These are phyloP conservation scores for Pythium scleroteichum DNA, from an alignment of 352 stramenopile species.

Conservation along the genomic window DNA sequence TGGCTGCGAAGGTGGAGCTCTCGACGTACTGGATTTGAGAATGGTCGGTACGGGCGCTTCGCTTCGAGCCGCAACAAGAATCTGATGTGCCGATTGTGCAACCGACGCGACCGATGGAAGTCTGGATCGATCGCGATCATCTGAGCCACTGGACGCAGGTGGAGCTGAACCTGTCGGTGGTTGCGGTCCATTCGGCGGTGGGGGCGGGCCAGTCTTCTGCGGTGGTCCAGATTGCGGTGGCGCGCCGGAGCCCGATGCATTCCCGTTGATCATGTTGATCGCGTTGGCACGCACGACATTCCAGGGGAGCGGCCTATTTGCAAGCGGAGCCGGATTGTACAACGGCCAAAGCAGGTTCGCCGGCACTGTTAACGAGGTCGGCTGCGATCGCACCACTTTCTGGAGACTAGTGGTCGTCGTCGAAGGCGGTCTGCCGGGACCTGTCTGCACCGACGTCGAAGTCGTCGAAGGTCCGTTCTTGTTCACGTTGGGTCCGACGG, in stretches of 20 bases:
- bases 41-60: neutral
- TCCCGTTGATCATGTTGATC: neutral
- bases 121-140: neutral
- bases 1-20: too few species aligned
- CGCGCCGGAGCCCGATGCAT: neutral
- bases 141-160: too few species aligned
- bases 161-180: too few species aligned
- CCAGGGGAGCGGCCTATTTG: neutral
- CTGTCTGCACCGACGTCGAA: neutral
- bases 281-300: neutral
- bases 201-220: too few species aligned
- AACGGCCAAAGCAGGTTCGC: neutral
- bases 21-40: neutral
- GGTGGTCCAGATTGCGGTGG: too few species aligned
- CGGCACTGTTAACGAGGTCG: neutral
- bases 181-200: too few species aligned
- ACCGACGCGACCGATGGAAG: neutral
- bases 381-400: conserved; percentile 3
- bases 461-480: neutral
- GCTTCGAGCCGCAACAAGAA: neutral
- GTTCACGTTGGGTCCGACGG: neutral
- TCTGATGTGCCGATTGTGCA: neutral
- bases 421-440: too few species aligned
- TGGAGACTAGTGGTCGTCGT: neutral
- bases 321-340: neutral